Percentiles rank a stretch among this genome's conserved stretches.
These are phyloP conservation scores for Pezicula radicicola DNA, from an alignment of 2,329 filamentous ascomycete genomes.

Conservation along the genomic window DNA sequence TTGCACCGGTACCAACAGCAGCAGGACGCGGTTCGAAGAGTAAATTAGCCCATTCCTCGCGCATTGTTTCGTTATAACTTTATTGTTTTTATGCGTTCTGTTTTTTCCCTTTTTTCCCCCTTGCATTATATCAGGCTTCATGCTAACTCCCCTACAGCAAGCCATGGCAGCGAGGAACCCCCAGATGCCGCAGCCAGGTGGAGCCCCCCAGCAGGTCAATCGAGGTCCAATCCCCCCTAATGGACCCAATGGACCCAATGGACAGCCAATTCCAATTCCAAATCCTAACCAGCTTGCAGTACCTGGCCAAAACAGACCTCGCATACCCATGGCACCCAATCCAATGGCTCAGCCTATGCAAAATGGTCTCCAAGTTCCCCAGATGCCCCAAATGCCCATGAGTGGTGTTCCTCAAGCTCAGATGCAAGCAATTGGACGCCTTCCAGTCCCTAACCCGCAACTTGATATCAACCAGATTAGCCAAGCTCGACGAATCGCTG, in stretches of 20 bases:
- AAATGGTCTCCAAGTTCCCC: conserved; percentile 30
- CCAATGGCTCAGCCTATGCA: conserved; percentile 43
- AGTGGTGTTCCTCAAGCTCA: conserved; percentile 67
- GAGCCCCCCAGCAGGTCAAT: conserved; percentile 8
- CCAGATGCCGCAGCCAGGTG: conserved; percentile 17
- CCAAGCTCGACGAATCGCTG: conserved; percentile 64
- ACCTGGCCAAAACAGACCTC: conserved; percentile 41
- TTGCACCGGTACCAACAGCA: conserved; percentile 43
- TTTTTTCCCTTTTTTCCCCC: not conserved
- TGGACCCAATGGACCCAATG: conserved; percentile 1
- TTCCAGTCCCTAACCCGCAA: conserved; percentile 48
- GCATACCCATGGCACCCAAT: conserved; percentile 53
- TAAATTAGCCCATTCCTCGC: conserved; percentile 34
- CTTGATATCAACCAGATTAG: conserved; percentile 55
- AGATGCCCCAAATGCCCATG: conserved; percentile 53
- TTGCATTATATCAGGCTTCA: not conserved
- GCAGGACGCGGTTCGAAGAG: conserved; percentile 47
- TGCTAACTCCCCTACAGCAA: not conserved
- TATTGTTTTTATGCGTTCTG: conserved; percentile 29
- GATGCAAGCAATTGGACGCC: conserved; percentile 56
- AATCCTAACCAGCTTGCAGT: conserved; percentile 7
- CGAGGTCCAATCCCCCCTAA: conserved; percentile 23
- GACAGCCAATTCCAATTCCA: not conserved
- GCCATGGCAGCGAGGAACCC: not conserved
- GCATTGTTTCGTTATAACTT: conserved; percentile 9